phyloP scores from a whole-genome alignment of 192 early-diverging fungal species.

The Entrophospora sp. region DNA sequence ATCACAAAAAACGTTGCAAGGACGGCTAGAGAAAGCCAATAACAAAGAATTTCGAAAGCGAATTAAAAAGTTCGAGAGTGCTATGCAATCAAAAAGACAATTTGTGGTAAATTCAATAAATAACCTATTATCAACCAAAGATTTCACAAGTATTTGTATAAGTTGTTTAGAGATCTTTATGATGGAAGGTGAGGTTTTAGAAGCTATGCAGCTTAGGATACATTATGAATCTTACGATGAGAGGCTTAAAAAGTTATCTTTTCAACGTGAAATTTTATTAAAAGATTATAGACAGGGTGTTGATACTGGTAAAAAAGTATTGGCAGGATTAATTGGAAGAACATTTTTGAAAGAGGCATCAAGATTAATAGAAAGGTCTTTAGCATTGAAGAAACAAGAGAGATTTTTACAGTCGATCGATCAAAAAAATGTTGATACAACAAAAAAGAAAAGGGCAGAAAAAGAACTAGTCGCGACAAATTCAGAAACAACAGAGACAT shows the following conservation, averaged over 20 bases:
- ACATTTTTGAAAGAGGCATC: conserved; percentile 69
- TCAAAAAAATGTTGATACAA: conserved; percentile 4
- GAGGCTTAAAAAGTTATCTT: conserved; percentile 33
- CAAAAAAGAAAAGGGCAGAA: conserved; percentile 3
- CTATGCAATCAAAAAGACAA: conserved; percentile 47
- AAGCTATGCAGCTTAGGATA: conserved; percentile 45
- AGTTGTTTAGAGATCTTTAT: conserved; percentile 61
- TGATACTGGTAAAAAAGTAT: conserved; percentile 54
- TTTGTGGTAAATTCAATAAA: conserved; percentile 50
- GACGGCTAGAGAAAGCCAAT: conserved; percentile 47
- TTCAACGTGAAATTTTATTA: conserved; percentile 52
- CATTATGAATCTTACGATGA: conserved; percentile 47
- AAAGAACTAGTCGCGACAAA: background rate
- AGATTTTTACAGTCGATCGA: conserved; percentile 45
- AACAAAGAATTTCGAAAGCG: conserved; percentile 64
- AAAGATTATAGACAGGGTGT: conserved; percentile 62
- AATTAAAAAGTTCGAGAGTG: conserved; percentile 52
- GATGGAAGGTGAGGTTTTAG: conserved; percentile 66
- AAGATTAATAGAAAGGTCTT: conserved; percentile 52
- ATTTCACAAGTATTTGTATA: conserved; percentile 45
- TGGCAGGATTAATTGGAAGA: conserved; percentile 63
- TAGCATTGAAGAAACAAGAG: conserved; percentile 45
- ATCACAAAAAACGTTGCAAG: conserved; percentile 41
- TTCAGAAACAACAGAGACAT: background rate
- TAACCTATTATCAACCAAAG: conserved; percentile 44